Percentiles rank a stretch among this genome's conserved stretches.
phyloP scores from a whole-genome alignment of 805 yeast genomes.

The Crinitomyces ghanaensis region DNA sequence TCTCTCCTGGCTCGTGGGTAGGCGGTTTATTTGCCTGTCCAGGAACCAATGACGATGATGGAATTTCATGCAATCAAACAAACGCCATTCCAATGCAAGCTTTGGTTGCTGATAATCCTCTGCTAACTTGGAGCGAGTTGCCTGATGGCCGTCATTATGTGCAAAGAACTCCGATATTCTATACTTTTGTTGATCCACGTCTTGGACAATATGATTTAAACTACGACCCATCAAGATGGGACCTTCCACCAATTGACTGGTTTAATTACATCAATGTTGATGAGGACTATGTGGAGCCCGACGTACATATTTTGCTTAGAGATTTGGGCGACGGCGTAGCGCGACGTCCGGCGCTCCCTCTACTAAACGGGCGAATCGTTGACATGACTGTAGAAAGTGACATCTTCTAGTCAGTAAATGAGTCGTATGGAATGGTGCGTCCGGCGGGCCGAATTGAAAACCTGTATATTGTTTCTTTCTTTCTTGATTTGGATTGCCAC shows the following conservation, averaged over 20 bases:
- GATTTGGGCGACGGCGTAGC: conserved; percentile 7
- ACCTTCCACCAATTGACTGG: conserved; percentile 9
- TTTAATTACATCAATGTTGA: conserved; percentile 5
- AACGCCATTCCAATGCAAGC: conserved; percentile 14
- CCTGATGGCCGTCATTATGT: conserved; percentile 11
- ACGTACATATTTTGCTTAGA: conserved; percentile 1
- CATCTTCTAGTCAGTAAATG: no score
- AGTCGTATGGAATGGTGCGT: no score
- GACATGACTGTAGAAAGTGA: no score
- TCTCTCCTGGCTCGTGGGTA: conserved; percentile 13
- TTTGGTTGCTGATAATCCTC: conserved; percentile 12
- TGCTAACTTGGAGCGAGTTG: conserved; percentile 10
- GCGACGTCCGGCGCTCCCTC: conserved; percentile 4
- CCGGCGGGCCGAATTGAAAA: no score
- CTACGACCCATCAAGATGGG: background rate
- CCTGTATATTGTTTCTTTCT: no score
- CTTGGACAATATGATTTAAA: background rate
- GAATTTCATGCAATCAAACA: conserved; percentile 8
- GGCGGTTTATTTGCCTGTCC: conserved; percentile 18
- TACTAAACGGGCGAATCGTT: conserved; percentile 3
- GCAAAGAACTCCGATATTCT: conserved; percentile 10
- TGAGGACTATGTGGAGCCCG: conserved; percentile 8
- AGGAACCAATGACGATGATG: conserved; percentile 8
- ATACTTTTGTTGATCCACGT: conserved; percentile 3
- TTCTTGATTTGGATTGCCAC: no score